These are phyloP conservation scores for Arthrinium phaeospermum DNA, from an alignment of 2,329 filamentous ascomycete species.

Conservation along the genomic window DNA sequence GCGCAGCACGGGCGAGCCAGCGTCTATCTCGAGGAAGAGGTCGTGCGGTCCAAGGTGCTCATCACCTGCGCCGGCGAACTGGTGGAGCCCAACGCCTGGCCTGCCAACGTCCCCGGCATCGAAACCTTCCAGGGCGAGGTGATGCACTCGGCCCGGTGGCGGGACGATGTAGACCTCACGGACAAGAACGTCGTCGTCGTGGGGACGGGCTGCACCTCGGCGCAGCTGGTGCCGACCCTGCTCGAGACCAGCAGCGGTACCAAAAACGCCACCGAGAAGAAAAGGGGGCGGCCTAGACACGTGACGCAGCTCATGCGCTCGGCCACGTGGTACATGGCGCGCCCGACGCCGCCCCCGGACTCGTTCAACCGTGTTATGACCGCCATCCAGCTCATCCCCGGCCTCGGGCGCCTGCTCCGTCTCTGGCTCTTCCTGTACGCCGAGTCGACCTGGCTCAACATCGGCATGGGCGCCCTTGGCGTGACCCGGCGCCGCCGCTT, in stretches of 20 bases:
- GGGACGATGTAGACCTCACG: conserved; percentile 29
- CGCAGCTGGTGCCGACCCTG: conserved; percentile 43
- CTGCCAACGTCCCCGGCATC: conserved; percentile 39
- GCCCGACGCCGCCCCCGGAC: conserved; percentile 36
- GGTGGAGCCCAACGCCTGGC: conserved; percentile 35
- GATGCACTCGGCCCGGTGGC: conserved; percentile 42
- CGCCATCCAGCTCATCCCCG: conserved; percentile 55
- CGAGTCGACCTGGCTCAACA: conserved; percentile 42
- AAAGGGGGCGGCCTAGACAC: conserved; percentile 35
- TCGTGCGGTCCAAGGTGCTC: conserved; percentile 39
- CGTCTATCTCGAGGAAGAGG: conserved; percentile 43
- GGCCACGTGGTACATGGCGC: conserved; percentile 49
- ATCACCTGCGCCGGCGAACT: conserved; percentile 44
- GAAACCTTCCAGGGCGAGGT: conserved; percentile 38
- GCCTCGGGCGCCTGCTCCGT: conserved; percentile 45
- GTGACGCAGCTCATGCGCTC: conserved; percentile 49
- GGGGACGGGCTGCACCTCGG: conserved; percentile 43
- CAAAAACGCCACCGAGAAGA: neutral
- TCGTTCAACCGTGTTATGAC: conserved; percentile 28
- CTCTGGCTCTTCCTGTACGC: conserved; percentile 47
- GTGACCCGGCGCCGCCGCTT: conserved; percentile 40
- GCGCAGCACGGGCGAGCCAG: conserved; percentile 46
- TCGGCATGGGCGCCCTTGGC: conserved; percentile 43
- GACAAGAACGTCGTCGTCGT: conserved; percentile 42
- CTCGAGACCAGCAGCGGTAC: conserved; percentile 28